Conservation (phyloP, 192 early-diverging fungal genomes). For the Entomortierella chlamydospora region DNA sequence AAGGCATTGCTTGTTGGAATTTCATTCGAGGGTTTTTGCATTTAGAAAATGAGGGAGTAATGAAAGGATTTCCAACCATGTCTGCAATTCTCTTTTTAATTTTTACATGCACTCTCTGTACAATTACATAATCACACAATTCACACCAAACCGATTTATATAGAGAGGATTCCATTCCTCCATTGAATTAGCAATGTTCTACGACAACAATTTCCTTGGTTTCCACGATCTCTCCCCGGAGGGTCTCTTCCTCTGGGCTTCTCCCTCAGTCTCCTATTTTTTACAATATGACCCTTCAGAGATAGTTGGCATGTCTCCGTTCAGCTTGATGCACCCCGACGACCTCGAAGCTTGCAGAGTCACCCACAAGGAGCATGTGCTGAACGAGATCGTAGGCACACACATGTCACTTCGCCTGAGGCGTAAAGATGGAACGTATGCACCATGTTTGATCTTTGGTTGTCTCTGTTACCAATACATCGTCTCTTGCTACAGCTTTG, state of each 20-base stretch:
- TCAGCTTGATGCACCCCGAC: conserved; percentile 40
- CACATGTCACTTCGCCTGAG: conserved; percentile 41
- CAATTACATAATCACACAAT: too few species aligned
- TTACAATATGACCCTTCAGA: conserved; percentile 56
- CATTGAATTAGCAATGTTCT: too few species aligned
- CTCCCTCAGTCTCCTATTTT: conserved; percentile 38
- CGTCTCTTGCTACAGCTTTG: conserved; percentile 4
- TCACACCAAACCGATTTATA: too few species aligned
- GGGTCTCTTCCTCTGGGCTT: conserved; percentile 33
- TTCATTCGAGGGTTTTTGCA: too few species aligned
- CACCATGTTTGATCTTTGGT: background rate
- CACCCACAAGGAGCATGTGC: conserved; percentile 44
- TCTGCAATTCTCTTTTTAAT: too few species aligned
- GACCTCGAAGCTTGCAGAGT: conserved; percentile 16
- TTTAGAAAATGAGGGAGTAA: too few species aligned
- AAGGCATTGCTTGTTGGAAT: too few species aligned
- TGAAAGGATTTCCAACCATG: too few species aligned
- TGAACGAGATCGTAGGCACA: conserved; percentile 43
- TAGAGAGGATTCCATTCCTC: too few species aligned
- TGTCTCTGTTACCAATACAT: conserved; percentile 15
- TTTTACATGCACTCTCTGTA: too few species aligned
- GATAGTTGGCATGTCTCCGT: conserved; percentile 40
- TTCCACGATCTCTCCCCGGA: conserved; percentile 55
- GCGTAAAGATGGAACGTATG: conserved; percentile 32
- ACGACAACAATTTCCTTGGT: conserved; percentile 35